Evolutionary conservation across 495 filamentous ascomycete genomes (phyloP).

Genomic region (Talaromyces nanjingensis): DNA sequence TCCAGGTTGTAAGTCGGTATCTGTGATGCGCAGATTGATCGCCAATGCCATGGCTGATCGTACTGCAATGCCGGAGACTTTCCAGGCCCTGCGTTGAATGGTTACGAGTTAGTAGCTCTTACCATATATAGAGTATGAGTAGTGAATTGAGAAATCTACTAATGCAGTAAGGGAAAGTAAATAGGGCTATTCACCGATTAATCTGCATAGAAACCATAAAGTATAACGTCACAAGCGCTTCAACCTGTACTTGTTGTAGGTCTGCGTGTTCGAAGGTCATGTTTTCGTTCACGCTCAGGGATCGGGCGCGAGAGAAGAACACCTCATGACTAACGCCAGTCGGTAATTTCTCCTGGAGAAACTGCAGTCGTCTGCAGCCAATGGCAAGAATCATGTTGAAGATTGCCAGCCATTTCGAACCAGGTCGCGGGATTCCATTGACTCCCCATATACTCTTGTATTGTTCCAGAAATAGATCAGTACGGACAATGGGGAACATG

Average conservation of each 20-base stretch:
- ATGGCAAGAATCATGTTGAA: slow-evolving; percentile 63
- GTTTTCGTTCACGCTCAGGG: slow-evolving; percentile 6
- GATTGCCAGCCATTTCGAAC: slow-evolving; percentile 47
- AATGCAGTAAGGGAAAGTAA: background rate
- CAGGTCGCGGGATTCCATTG: slow-evolving; percentile 16
- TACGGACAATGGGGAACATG: slow-evolving; percentile 48
- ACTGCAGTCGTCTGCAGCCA: slow-evolving; percentile 38
- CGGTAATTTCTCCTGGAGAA: slow-evolving; percentile 29
- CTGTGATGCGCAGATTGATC: slow-evolving; percentile 52
- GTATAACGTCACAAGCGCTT: slow-evolving; percentile 48
- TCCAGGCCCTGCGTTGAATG: slow-evolving; percentile 43
- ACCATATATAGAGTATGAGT: background rate
- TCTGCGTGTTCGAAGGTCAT: slow-evolving; percentile 6
- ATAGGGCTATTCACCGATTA: slow-evolving; percentile 41
- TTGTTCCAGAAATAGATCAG: slow-evolving; percentile 30
- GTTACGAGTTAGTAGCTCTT: background rate
- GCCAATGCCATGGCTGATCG: slow-evolving; percentile 52
- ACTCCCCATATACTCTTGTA: slow-evolving; percentile 29
- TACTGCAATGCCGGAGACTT: slow-evolving; percentile 51
- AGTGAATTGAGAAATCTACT: background rate
- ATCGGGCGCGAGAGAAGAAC: slow-evolving; percentile 10
- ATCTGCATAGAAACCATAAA: slow-evolving; percentile 51
- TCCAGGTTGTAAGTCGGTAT: slow-evolving; percentile 32
- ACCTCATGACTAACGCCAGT: background rate
- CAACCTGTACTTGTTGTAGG: slow-evolving; percentile 16